Base-by-base conservation (phyloP, 345 rosid genomes). In the Aegle marmelos region DNA sequence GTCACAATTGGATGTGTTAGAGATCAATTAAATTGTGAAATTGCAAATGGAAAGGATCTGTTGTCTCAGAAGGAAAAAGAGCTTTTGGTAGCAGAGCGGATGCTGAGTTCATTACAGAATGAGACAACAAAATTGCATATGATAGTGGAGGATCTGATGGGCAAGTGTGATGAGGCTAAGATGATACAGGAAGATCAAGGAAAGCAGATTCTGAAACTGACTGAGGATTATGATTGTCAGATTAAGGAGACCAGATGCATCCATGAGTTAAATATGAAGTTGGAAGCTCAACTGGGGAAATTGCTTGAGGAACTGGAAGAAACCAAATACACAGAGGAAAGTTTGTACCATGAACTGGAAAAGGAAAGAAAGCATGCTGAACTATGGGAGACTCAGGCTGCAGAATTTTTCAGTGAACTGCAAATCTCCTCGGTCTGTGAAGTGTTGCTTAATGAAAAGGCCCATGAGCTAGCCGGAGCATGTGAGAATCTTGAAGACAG, bases 351-450 rank as follows among this genome's bases (percentile, higher is more conserved):
- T 67, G 91, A 91, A 79, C 83, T 97, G 77, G 73, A 67, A 5
- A 84, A 83, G 68, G 88, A 61, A 77, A 85, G 82, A 77, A 76
- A 74, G 54, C 91, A 89, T 75, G 76, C 68, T 85, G 88, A 86
- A 78, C 72, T 64, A 48, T 89, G 91, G 95, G 95, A 89, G 82
- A 80, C 88, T 81, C 86, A 90, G 75, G 92, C 92, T 76, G 71
- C 82, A 53, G 81, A 82, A 60, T 76, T 81, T n/a, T 84, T 88
- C 65, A 86, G 83, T 68, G 87, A 93, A 78, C 76, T 91, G 78
- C 94, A 93, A 78, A 69, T 82, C 33, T 88, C 85, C 27, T 74
- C 75, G 65, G 86, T 91, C 68, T 85, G 63, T 72, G 93, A 93
- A 82, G 82, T 81, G 76, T 82, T 91, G 78, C 82, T 89, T 39